Conservation (phyloP, 768 basidiomycete genomes). For the Mycena leptocephala region DNA sequence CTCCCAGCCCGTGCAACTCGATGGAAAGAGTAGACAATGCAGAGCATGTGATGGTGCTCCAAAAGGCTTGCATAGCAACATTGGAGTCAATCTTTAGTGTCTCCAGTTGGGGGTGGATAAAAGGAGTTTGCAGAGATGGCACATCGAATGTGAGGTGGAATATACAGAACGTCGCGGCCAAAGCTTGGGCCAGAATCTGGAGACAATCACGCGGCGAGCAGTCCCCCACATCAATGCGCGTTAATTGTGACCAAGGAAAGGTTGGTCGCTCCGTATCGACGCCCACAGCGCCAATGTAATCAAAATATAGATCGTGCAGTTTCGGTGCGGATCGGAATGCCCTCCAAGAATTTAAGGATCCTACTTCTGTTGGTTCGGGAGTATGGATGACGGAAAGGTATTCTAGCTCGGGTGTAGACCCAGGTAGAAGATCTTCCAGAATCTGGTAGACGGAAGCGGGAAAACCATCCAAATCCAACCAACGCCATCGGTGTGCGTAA, state of each 20-base stretch:
- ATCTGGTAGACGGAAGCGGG: not conserved
- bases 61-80: not conserved
- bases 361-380: too few relatives aligned
- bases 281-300: not conserved
- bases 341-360: too few relatives aligned
- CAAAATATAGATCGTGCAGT: not conserved
- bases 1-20: not conserved
- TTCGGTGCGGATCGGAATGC: not conserved
- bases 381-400: not conserved
- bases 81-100: not conserved
- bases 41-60: not conserved
- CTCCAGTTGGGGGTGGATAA: not conserved
- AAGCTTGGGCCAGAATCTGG: not conserved
- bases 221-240: not conserved
- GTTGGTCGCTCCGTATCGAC: not conserved
- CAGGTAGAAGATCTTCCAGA: not conserved
- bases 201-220: not conserved
- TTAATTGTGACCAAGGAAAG: constrained; percentile 13
- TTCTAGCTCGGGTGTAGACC: not conserved
- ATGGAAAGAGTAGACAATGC: not conserved
- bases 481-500: not conserved
- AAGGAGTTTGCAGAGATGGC: not conserved
- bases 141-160: not conserved
- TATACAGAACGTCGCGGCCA: not conserved
- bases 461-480: not conserved